Evolutionary conservation across 2,329 filamentous ascomycete species (phyloP).

Genomic region (Fusarium zealandicum): DNA sequence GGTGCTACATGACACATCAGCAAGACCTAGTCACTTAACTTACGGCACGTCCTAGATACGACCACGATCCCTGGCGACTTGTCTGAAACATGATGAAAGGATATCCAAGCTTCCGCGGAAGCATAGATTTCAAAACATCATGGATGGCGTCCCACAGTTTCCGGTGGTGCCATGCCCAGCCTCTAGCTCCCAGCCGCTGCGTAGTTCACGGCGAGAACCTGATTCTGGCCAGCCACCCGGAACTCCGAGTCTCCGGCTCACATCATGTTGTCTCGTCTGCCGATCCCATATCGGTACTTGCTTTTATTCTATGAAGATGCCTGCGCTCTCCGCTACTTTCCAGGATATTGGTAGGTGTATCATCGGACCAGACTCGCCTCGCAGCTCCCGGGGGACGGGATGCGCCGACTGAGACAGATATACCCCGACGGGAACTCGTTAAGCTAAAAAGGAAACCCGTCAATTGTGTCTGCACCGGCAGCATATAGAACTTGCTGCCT

Average conservation of each 20-base stretch:
- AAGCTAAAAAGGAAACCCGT: constrained; percentile 10
- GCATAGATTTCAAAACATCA: not conserved
- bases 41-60: not conserved
- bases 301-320: too few relatives aligned
- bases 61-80: not conserved
- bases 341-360: too few relatives aligned
- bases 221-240: not conserved
- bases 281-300: constrained; percentile 2
- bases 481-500: too few relatives aligned
- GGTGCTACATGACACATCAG: constrained; percentile 22
- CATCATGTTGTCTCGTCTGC: not conserved
- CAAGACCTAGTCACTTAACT: not conserved
- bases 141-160: not conserved
- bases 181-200: not conserved
- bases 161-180: not conserved
- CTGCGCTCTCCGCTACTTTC: too few relatives aligned
- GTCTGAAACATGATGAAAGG: not conserved
- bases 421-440: constrained; percentile 6
- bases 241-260: not conserved
- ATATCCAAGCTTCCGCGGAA: not conserved
- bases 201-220: not conserved
- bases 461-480: not conserved
- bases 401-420: constrained; percentile 22
- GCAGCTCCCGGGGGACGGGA: not conserved
- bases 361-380: too few relatives aligned